A percentile compares a stretch with the other conserved stretches of the same genome.
Conservation (phyloP, 2,329 filamentous ascomycete species). For the Domatiomyces catenatus region DNA sequence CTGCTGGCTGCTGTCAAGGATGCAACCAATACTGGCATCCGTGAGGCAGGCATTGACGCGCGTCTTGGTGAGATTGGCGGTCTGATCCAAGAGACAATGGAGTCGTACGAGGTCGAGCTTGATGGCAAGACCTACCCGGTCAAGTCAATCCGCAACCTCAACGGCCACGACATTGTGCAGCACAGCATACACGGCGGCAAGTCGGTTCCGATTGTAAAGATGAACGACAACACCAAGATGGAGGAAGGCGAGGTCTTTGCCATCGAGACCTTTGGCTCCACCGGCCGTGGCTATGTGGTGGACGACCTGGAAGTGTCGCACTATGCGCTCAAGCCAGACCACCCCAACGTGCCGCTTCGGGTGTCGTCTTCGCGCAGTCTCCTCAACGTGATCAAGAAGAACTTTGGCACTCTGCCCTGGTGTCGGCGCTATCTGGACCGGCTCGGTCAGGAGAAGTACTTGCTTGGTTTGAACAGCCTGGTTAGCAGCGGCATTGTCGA, state of each 20-base stretch:
- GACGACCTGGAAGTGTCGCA: conserved; percentile 84
- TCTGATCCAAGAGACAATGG: conserved; percentile 79
- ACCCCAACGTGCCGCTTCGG: conserved; percentile 58
- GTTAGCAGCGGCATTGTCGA: conserved; percentile 74
- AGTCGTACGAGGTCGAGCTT: conserved; percentile 78
- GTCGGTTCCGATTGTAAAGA: conserved; percentile 87
- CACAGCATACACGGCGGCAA: conserved; percentile 88
- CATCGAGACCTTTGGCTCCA: conserved; percentile 91
- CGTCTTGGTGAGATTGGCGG: conserved; percentile 74
- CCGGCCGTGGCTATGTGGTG: conserved; percentile 71
- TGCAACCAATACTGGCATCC: conserved; percentile 60
- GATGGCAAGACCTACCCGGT: conserved; percentile 63
- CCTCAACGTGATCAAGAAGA: conserved; percentile 82
- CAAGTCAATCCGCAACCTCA: conserved; percentile 75
- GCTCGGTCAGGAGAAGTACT: conserved; percentile 86
- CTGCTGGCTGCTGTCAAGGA: conserved; percentile 51
- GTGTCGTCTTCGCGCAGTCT: conserved; percentile 72
- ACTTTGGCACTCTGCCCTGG: conserved; percentile 85
- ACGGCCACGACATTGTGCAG: conserved; percentile 76
- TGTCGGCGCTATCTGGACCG: conserved; percentile 83
- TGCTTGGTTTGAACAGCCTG: conserved; percentile 75
- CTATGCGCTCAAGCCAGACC: conserved; percentile 62
- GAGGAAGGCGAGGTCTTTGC: conserved; percentile 92
- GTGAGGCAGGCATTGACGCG: conserved; percentile 80
- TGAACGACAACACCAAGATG: conserved; percentile 82